A percentile compares a stretch with the other conserved stretches of the same genome.
These are phyloP conservation scores for Panaeolus cyanescens DNA, from an alignment of 768 basidiomycete genomes.

Conservation along the genomic window DNA sequence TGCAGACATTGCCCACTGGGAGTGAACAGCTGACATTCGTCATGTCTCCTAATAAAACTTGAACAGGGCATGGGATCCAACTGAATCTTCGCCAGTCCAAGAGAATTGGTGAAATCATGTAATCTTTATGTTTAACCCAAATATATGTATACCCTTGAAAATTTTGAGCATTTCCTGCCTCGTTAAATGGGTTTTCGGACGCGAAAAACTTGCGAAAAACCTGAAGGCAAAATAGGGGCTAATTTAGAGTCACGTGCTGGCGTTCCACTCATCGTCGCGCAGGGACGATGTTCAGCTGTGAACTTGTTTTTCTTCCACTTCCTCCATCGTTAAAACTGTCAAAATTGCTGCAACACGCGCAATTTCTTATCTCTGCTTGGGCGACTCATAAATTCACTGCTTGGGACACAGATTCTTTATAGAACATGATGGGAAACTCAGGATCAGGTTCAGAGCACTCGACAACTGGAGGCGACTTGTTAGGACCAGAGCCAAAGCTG, in stretches of 20 bases:
- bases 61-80: no score
- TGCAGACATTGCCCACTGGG: no score
- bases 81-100: no score
- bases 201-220: no score
- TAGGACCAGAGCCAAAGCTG: not conserved
- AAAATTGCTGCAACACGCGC: not conserved
- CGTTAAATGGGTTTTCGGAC: no score
- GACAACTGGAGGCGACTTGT: not conserved
- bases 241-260: not conserved
- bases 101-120: no score
- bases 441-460: not conserved
- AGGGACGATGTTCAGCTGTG: not conserved
- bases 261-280: not conserved
- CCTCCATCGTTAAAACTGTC: not conserved
- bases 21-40: no score
- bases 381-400: not conserved
- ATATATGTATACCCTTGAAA: no score
- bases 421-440: not conserved
- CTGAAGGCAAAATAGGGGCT: constrained; percentile 1
- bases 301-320: not conserved
- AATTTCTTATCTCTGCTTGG: not conserved
- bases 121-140: no score
- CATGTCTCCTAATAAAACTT: no score
- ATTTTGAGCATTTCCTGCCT: no score
- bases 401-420: not conserved